Percentiles rank a stretch among this genome's conserved stretches.
Conservation (phyloP, 805 yeast species). For the Ogataea trehalophila region DNA sequence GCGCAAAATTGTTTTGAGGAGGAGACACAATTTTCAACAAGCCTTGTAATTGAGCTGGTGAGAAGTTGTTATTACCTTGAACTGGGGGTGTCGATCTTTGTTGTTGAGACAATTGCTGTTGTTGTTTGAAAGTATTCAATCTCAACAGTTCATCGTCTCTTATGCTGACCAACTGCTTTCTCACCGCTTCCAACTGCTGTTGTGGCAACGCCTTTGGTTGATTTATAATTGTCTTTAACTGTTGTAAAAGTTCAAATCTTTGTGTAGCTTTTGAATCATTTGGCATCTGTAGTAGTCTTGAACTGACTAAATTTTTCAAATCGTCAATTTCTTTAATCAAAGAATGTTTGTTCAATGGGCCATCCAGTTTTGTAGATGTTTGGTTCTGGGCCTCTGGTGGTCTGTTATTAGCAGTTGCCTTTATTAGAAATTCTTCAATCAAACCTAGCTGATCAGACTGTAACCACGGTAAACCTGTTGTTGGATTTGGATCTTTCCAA, state of each 20-base stretch:
- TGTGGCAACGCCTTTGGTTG: slow-evolving; percentile 24
- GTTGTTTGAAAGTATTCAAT: slow-evolving; percentile 21
- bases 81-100: slow-evolving; percentile 3
- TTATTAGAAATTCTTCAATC: slow-evolving; percentile 69
- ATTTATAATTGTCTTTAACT: slow-evolving; percentile 37
- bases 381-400: slow-evolving; percentile 13
- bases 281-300: slow-evolving; percentile 32
- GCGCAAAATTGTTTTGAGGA: too few relatives aligned
- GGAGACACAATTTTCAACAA: slow-evolving; percentile 4
- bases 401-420: slow-evolving; percentile 44
- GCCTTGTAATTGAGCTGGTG: slow-evolving; percentile 14
- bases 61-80: slow-evolving; percentile 2
- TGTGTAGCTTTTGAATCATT: slow-evolving; percentile 38
- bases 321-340: slow-evolving; percentile 31
- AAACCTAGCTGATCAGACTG: slow-evolving; percentile 61
- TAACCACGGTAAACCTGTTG: slow-evolving; percentile 66
- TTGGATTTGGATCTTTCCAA: slow-evolving; percentile 71
- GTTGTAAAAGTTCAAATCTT: slow-evolving; percentile 40
- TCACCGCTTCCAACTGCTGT: slow-evolving; percentile 28
- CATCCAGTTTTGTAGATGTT: neutral
- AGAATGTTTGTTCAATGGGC: slow-evolving; percentile 12
- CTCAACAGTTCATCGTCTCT: slow-evolving; percentile 31
- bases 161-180: slow-evolving; percentile 28
- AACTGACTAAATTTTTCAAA: slow-evolving; percentile 39
- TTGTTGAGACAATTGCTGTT: slow-evolving; percentile 17